A percentile compares a stretch with the other conserved stretches of the same genome.
These are phyloP conservation scores for Aspergillus terreus DNA, from an alignment of 2,329 filamentous ascomycete genomes.

Conservation along the genomic window DNA sequence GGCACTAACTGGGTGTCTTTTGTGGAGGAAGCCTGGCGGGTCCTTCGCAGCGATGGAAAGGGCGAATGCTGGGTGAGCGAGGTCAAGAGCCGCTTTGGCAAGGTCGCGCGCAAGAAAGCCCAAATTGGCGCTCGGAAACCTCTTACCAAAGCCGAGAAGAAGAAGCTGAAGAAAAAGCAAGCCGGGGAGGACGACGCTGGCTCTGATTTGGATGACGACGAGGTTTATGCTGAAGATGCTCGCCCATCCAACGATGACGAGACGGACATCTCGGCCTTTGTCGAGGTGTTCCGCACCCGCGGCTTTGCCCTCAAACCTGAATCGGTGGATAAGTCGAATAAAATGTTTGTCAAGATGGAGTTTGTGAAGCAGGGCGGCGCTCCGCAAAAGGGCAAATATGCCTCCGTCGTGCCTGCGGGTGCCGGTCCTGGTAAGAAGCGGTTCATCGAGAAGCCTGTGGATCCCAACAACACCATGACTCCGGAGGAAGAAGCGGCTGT, in stretches of 20 bases:
- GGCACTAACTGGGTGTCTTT: constrained; percentile 98
- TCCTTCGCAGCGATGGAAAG: constrained; percentile 78
- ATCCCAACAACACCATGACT: constrained; percentile 52
- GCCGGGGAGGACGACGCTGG: constrained; percentile 46
- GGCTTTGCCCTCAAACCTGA: constrained; percentile 79
- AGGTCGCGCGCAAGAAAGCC: constrained; percentile 47
- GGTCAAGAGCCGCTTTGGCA: constrained; percentile 87
- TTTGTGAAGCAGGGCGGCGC: constrained; percentile 76
- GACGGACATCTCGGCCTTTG: constrained; percentile 83
- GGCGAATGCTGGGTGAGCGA: constrained; percentile 94
- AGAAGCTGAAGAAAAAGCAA: constrained; percentile 43
- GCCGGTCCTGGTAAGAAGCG: constrained; percentile 41
- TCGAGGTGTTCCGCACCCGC: constrained; percentile 73
- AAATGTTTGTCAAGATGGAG: constrained; percentile 97
- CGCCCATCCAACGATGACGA: constrained; percentile 59
- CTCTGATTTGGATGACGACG: constrained; percentile 47
- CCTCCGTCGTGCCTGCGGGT: constrained; percentile 31
- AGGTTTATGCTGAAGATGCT: constrained; percentile 49
- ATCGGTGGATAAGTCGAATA: constrained; percentile 78
- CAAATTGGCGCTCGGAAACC: constrained; percentile 35
- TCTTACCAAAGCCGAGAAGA: constrained; percentile 41
- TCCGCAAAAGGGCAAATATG: constrained; percentile 71
- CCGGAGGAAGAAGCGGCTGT: constrained; percentile 64
- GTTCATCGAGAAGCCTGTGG: constrained; percentile 56
- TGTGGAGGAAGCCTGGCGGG: constrained; percentile 88